Conservation (phyloP, 331 rosid genomes). For the Acacia concinna region DNA sequence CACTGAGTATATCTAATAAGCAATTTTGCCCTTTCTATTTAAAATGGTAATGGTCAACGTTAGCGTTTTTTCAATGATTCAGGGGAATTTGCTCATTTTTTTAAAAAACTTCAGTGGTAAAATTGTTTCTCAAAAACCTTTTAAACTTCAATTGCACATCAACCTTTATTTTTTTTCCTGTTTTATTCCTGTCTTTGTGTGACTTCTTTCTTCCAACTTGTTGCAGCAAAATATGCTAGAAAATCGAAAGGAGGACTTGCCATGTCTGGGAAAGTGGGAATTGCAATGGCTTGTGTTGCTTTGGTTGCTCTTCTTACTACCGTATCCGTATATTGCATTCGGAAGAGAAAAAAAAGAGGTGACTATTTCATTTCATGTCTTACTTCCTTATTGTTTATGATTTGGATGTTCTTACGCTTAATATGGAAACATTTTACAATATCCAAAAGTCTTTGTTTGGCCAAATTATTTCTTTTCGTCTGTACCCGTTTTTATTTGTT, state of each 20-base stretch:
- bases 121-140: too few relatives aligned
- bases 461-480: neutral
- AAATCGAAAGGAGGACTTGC: neutral
- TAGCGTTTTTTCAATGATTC: too few relatives aligned
- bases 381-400: neutral
- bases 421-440: too few relatives aligned
- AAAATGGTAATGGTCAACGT: too few relatives aligned
- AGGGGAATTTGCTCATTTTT: too few relatives aligned
- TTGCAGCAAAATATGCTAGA: constrained; percentile 36
- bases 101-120: too few relatives aligned
- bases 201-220: neutral
- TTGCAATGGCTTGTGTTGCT: constrained; percentile 3
- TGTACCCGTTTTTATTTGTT: too few relatives aligned
- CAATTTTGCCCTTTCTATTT: too few relatives aligned
- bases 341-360: neutral
- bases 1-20: too few relatives aligned
- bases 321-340: neutral
- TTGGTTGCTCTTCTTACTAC: constrained; percentile 24
- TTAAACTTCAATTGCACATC: too few relatives aligned
- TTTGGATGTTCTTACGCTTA: too few relatives aligned
- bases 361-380: neutral
- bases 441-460: neutral
- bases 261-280: constrained; percentile 25
- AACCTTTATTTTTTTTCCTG: neutral
- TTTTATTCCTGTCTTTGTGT: neutral